These are phyloP conservation scores for Prosopis cineraria DNA, from an alignment of 306 rosid genomes.

Conservation along the genomic window DNA sequence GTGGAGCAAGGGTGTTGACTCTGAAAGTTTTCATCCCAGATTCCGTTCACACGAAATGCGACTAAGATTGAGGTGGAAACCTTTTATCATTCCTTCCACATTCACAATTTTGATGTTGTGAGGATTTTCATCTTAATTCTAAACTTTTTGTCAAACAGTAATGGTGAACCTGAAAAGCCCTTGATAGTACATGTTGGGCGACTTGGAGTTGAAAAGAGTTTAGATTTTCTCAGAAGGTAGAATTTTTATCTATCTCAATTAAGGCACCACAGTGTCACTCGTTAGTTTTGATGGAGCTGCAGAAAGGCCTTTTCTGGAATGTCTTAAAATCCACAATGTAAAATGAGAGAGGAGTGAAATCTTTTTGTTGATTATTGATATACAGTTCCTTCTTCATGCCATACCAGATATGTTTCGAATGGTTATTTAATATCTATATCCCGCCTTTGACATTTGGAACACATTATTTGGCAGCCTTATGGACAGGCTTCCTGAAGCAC, in stretches of 20 bases:
- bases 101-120: conserved; percentile 4
- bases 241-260: conserved; percentile 6
- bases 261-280: background rate
- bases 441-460: conserved; percentile 36
- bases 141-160: conserved; percentile 44
- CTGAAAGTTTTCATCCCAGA: conserved; percentile 84
- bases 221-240: conserved; percentile 90
- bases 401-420: conserved; percentile 8
- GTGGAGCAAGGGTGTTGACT: conserved; percentile 99
- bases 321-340: conserved; percentile 3
- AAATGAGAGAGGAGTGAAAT: conserved; percentile 8
- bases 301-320: background rate
- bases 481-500: conserved; percentile 90
- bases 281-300: background rate
- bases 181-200: conserved; percentile 95
- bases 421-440: conserved; percentile 9
- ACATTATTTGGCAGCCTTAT: conserved; percentile 61
- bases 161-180: conserved; percentile 89
- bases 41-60: conserved; percentile 86
- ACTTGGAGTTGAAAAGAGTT: conserved; percentile 96
- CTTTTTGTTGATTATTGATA: conserved; percentile 18
- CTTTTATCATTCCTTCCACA: conserved; percentile 9
- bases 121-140: conserved; percentile 35
- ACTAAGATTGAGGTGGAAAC: conserved; percentile 64
- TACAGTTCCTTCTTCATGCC: background rate